Conservation (phyloP, 192 early-diverging fungal species). For the Phlyctochytrium planicorne region DNA sequence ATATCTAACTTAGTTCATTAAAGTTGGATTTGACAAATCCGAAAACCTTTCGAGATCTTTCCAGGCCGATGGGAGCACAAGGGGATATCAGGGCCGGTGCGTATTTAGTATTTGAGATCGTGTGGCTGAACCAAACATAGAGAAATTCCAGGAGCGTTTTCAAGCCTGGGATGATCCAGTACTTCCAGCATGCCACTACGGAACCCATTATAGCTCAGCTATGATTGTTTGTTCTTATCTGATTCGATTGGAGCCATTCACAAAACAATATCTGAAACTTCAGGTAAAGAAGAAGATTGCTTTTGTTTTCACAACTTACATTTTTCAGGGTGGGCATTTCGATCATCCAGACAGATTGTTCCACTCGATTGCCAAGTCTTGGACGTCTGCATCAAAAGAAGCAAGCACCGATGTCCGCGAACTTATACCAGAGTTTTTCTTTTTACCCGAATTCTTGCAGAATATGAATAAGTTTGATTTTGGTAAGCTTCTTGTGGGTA, state of each 20-base stretch:
- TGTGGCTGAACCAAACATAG: too few relatives aligned
- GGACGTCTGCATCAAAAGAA: conserved; percentile 35
- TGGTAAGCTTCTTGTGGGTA: conserved; percentile 54
- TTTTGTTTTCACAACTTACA: too few relatives aligned
- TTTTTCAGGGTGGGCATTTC: conserved; percentile 29
- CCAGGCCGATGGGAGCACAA: conserved; percentile 81
- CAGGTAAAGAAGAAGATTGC: too few relatives aligned
- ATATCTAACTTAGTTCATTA: conserved; percentile 1
- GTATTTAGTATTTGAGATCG: conserved; percentile 19
- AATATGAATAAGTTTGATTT: conserved; percentile 62
- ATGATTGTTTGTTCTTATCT: too few relatives aligned
- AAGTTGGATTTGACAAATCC: conserved; percentile 70
- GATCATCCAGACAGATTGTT: conserved; percentile 42
- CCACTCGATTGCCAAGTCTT: conserved; percentile 36
- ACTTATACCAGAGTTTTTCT: conserved; percentile 69
- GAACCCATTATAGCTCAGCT: too few relatives aligned
- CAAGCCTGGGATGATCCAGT: too few relatives aligned
- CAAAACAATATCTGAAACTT: too few relatives aligned
- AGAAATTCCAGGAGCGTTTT: too few relatives aligned
- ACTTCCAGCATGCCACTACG: too few relatives aligned
- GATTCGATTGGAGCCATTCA: too few relatives aligned
- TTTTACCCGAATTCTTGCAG: conserved; percentile 78
- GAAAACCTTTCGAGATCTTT: conserved; percentile 73
- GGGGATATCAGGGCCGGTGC: conserved; percentile 57
- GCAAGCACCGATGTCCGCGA: conserved; percentile 45